phyloP scores from a whole-genome alignment of 108 stramenopile species.

The Fistulifera pelliculosa region DNA sequence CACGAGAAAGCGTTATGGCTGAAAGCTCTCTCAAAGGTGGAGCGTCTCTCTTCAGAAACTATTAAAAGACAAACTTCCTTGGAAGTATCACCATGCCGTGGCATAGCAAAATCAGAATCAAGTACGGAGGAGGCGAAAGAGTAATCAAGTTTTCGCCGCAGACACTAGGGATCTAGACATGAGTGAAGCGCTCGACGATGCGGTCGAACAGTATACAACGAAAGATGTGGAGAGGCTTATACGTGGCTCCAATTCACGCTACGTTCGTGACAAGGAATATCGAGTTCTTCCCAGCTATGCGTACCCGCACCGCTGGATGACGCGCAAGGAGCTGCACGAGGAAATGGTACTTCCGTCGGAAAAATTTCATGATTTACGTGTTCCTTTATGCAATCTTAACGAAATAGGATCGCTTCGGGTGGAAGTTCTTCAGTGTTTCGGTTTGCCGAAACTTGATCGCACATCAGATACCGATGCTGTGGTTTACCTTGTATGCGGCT shows the following conservation, averaged over 20 bases:
- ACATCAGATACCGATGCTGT: slow-evolving; percentile 52
- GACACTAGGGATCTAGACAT: slow-evolving; percentile 8
- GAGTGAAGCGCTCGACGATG: slow-evolving; percentile 3
- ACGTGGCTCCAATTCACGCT: not conserved
- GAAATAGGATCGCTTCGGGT: slow-evolving; percentile 47
- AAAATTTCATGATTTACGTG: slow-evolving; percentile 32
- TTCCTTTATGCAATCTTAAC: slow-evolving; percentile 17
- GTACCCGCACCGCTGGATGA: slow-evolving; percentile 62
- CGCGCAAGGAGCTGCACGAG: slow-evolving; percentile 31
- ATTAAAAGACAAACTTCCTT: slow-evolving; percentile 9
- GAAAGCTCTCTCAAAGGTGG: slow-evolving; percentile 18
- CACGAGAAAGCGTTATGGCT: slow-evolving; percentile 51
- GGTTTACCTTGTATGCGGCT: slow-evolving; percentile 58
- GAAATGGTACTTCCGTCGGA: slow-evolving; percentile 39
- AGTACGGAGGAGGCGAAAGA: slow-evolving; percentile 8
- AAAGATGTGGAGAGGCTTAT: not conserved
- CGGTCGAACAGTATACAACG: not conserved
- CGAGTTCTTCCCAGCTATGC: slow-evolving; percentile 43
- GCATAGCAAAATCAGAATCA: slow-evolving; percentile 8
- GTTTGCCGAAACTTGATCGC: slow-evolving; percentile 51
- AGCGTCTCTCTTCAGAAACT: slow-evolving; percentile 12
- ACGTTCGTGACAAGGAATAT: slow-evolving; percentile 22
- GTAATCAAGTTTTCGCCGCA: slow-evolving; percentile 9
- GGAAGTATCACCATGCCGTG: slow-evolving; percentile 4
- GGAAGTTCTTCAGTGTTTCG: slow-evolving; percentile 54